Evolutionary conservation across 176 grass and related monocot genomes (phyloP), one percentile per base, ranked within the genome.

Genomic region (Carex scoparia): DNA sequence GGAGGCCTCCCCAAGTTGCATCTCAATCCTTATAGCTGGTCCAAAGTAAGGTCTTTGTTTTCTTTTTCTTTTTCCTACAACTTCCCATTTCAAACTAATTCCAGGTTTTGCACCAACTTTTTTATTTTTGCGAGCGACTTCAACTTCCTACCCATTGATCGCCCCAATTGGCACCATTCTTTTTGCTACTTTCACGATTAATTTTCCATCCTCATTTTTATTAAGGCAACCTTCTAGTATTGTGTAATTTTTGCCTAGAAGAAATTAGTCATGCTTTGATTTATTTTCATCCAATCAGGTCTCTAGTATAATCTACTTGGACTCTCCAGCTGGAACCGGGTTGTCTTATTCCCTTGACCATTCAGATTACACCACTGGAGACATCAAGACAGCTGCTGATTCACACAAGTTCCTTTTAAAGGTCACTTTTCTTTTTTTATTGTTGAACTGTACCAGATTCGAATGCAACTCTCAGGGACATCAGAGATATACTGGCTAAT

Each of bases 21-120:
- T 84, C 88, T 94, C 84, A 94, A 98, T 86, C 92, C 91, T 7
- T 94, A 93, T 32, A 93, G 91, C 70, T 98, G 92, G 92, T 98
- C 95, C 19, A 98, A 93, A 88, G 95, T 93, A 83, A 69, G 37
- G 1, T n/a, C 30, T 80, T 58, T 49, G 32, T 80, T 16, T 78
- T 54, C 5, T 49, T 2, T 49, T 49, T 49, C 10, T 51, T 48
- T 48, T 48, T 48, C 7, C 6, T 48, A 48, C 7, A 48, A 4
- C 19, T n/a, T 61, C 30, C 61, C 2, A 64, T 64, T 10, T 28
- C 8, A 64, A 64, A 4, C 61, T 64, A 64, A 27, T 18, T 64
- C 23, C 61, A 64, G 7, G 19, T 62, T n/a, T 19, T 19, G 60
- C 4, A 27, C 16, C 16, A 62, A 62, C 60, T 23, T 23, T 23